Evolutionary conservation across 352 stramenopile genomes (phyloP).

Genomic region (Phytophthora constricta): DNA sequence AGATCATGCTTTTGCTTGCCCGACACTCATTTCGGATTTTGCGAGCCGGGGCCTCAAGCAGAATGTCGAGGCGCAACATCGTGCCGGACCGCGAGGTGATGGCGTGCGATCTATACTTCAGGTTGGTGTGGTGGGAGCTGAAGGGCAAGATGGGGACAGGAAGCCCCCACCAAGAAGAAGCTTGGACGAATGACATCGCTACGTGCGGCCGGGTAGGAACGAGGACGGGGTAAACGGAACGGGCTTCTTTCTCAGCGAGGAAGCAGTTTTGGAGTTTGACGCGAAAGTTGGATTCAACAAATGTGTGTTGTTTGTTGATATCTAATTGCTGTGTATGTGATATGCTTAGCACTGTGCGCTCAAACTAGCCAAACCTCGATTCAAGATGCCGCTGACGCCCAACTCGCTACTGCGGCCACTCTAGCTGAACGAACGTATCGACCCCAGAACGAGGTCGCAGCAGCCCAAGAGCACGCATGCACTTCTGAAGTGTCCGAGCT

Average conservation of each 20-base stretch:
- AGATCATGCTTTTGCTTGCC: too few species aligned
- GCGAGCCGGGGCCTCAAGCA: background rate
- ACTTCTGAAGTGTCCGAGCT: too few species aligned
- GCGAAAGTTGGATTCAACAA: too few species aligned
- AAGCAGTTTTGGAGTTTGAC: slow-evolving; percentile 15
- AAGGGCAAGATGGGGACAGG: background rate
- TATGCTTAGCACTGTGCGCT: background rate
- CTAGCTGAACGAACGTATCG: background rate
- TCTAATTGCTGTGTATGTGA: background rate
- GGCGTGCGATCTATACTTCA: slow-evolving; percentile 7
- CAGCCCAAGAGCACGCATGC: background rate
- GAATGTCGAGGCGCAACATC: background rate
- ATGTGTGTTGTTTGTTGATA: background rate
- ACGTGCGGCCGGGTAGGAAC: background rate
- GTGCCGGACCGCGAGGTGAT: slow-evolving; percentile 9
- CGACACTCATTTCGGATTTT: slow-evolving; percentile 9
- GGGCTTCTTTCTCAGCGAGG: background rate
- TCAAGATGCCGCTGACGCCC: slow-evolving; percentile 2
- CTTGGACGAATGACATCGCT: slow-evolving; percentile 14
- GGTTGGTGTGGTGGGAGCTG: slow-evolving; percentile 19
- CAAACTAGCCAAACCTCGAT: background rate
- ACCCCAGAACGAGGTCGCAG: background rate
- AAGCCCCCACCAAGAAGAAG: slow-evolving; percentile 3
- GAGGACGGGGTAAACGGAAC: background rate
- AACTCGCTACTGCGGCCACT: background rate